Percentiles rank a stretch among this genome's conserved stretches.
phyloP scores from a whole-genome alignment of 2,329 filamentous ascomycete species.

The Aspergillus sp. region DNA sequence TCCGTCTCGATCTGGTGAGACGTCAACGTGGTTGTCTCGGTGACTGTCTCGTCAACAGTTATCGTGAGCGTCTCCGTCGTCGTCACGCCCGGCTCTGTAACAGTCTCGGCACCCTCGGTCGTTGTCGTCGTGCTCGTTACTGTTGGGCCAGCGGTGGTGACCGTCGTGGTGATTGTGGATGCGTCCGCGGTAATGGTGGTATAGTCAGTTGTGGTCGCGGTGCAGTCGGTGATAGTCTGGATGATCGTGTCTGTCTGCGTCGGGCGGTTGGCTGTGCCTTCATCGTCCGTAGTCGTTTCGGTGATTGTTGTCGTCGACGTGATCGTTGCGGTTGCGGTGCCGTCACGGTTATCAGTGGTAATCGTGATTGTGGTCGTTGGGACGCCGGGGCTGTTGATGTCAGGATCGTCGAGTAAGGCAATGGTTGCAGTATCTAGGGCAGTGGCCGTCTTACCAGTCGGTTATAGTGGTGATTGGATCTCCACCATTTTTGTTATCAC shows the following conservation, averaged over 20 bases:
- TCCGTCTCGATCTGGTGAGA: background rate
- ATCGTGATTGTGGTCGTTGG: background rate
- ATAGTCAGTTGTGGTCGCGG: background rate
- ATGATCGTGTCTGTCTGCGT: background rate
- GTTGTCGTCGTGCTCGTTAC: background rate
- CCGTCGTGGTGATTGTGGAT: background rate
- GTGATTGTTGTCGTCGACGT: background rate
- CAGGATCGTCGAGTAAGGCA: background rate
- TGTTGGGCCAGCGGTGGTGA: background rate
- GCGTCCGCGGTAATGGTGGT: background rate
- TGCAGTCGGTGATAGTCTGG: background rate
- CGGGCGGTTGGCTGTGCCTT: background rate
- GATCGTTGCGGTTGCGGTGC: background rate
- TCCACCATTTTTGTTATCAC: background rate
- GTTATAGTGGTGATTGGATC: background rate
- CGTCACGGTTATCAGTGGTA: background rate
- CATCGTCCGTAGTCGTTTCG: background rate
- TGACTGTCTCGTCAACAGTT: background rate
- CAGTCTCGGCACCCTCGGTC: background rate
- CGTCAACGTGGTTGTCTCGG: background rate
- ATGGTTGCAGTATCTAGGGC: too few relatives aligned
- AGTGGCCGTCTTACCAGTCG: background rate
- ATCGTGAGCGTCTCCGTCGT: background rate
- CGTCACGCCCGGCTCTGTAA: background rate
- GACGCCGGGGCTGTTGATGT: background rate